phyloP scores from a whole-genome alignment of 2,329 filamentous ascomycete species.

The Botrytis paeoniae region DNA sequence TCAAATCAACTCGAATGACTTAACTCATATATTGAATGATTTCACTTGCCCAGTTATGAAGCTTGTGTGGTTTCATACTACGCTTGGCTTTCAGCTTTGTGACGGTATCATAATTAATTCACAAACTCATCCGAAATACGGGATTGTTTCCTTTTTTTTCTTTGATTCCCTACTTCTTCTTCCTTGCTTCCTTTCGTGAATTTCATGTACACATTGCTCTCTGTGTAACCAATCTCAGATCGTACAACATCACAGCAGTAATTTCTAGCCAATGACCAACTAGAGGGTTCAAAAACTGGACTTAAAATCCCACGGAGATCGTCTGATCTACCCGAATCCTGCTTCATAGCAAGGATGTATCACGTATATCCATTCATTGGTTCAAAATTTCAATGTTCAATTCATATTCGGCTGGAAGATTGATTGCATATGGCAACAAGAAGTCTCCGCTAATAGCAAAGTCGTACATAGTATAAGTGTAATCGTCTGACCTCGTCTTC shows the following conservation, averaged over 20 bases:
- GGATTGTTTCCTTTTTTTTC: background rate
- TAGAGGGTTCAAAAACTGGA: background rate
- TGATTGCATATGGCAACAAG: background rate
- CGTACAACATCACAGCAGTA: slow-evolving; percentile 7
- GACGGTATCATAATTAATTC: background rate
- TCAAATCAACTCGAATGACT: background rate
- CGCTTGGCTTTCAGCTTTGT: background rate
- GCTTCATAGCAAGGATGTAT: background rate
- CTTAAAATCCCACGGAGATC: slow-evolving; percentile 8
- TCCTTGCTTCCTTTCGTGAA: slow-evolving; percentile 6
- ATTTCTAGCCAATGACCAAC: slow-evolving; percentile 1
- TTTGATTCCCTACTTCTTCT: background rate
- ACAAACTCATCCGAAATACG: background rate
- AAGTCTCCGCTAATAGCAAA: background rate
- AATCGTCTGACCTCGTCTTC: background rate
- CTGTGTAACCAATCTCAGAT: slow-evolving; percentile 3
- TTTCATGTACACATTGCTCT: background rate
- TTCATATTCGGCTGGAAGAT: background rate
- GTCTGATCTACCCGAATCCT: slow-evolving; percentile 18
- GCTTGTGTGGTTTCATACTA: background rate
- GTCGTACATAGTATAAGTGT: background rate
- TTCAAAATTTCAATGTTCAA: background rate
- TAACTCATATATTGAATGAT: background rate
- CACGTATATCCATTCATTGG: background rate
- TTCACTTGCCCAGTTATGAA: background rate